Evolutionary conservation across 345 rosid genomes (phyloP).

Genomic region (Bruguiera sexangula): DNA sequence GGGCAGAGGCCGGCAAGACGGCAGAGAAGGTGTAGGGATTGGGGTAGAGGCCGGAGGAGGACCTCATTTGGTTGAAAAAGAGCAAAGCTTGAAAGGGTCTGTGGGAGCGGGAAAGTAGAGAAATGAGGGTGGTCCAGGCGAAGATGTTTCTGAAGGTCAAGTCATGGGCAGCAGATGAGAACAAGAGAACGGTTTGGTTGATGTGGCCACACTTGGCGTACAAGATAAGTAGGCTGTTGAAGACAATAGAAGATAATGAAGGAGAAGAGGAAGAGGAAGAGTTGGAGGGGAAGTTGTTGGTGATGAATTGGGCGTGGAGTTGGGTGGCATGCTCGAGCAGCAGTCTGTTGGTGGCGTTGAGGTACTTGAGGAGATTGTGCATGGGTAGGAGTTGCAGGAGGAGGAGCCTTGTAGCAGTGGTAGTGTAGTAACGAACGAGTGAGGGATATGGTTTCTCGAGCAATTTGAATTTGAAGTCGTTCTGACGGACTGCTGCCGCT

Average conservation of each 20-base stretch:
- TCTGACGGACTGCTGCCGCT: too few species aligned
- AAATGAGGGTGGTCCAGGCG: slow-evolving; percentile 40
- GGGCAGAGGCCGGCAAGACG: slow-evolving; percentile 33
- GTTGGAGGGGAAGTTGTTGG: slow-evolving; percentile 21
- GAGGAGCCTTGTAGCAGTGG: too few species aligned
- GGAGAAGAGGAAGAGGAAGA: slow-evolving; percentile 1
- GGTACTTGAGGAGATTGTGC: too few species aligned
- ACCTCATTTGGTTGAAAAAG: slow-evolving; percentile 34
- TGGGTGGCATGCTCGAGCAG: slow-evolving; percentile 29
- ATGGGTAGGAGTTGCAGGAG: too few species aligned
- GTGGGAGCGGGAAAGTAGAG: slow-evolving; percentile 26
- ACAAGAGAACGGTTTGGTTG: slow-evolving; percentile 33
- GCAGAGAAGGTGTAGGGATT: slow-evolving; percentile 43
- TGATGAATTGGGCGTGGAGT: slow-evolving; percentile 35
- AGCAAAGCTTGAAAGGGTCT: slow-evolving; percentile 29
- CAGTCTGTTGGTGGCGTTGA: too few species aligned
- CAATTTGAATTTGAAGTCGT: too few species aligned
- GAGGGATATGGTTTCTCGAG: too few species aligned
- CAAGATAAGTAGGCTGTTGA: slow-evolving; percentile 45
- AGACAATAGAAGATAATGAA: slow-evolving; percentile 7
- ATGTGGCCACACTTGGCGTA: slow-evolving; percentile 43
- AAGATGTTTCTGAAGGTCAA: slow-evolving; percentile 25
- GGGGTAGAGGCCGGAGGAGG: slow-evolving; percentile 28
- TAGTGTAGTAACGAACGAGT: too few species aligned
- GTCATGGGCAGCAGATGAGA: slow-evolving; percentile 21